Evolutionary conservation across 805 yeast species (phyloP).

Genomic region (Kuraishia borneana): DNA sequence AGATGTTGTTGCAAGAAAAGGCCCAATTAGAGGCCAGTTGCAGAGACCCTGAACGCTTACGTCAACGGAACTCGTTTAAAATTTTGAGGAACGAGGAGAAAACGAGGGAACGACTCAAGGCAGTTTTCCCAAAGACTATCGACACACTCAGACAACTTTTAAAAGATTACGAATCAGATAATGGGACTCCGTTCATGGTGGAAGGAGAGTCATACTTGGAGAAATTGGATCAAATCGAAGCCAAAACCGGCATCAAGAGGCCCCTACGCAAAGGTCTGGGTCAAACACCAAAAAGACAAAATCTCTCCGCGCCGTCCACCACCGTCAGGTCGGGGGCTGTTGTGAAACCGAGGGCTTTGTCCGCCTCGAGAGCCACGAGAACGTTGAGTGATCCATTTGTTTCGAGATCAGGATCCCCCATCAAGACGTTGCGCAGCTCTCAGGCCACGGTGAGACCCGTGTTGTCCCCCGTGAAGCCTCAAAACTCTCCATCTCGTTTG

Average conservation of each 20-base stretch:
- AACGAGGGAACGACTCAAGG: constrained; percentile 54
- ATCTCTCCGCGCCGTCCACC: constrained; percentile 5
- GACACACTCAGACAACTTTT: constrained; percentile 37
- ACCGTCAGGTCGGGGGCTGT: neutral
- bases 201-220: constrained; percentile 21
- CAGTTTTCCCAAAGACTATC: constrained; percentile 56
- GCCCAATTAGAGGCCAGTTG: constrained; percentile 53
- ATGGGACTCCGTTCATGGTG: constrained; percentile 26
- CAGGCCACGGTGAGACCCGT: neutral
- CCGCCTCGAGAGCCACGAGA: constrained; percentile 1
- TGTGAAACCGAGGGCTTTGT: neutral
- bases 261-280: constrained; percentile 7
- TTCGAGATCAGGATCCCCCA: neutral
- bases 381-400: neutral
- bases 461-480: neutral
- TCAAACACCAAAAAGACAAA: constrained; percentile 1
- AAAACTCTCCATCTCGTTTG: neutral
- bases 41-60: constrained; percentile 69
- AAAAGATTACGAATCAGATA: constrained; percentile 30
- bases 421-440: neutral
- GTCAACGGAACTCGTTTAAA: constrained; percentile 67
- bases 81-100: constrained; percentile 74
- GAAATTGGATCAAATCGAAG: constrained; percentile 2
- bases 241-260: constrained; percentile 9
- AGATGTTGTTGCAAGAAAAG: constrained; percentile 49